Evolutionary conservation across 1,139 yeast genomes (phyloP).

Genomic region (Diutina catenulata): DNA sequence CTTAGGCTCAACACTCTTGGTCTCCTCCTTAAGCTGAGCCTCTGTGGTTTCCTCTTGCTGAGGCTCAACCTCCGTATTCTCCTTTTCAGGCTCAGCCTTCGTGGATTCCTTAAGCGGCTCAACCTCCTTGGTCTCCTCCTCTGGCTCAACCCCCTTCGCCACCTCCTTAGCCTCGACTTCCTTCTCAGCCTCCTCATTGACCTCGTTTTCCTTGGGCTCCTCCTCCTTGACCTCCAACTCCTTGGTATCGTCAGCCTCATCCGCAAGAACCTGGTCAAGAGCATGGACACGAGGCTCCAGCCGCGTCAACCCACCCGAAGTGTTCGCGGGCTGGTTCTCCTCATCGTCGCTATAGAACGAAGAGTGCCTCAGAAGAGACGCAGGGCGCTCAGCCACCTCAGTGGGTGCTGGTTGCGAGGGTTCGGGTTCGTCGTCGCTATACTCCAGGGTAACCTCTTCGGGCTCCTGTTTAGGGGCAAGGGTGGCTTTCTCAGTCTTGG

Average conservation of each 20-base stretch:
- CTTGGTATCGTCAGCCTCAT: too few relatives aligned
- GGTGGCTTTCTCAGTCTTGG: slow-evolving; percentile 1
- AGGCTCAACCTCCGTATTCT: neutral
- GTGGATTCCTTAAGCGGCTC: slow-evolving; percentile 1
- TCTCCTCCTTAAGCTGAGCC: slow-evolving; percentile 2
- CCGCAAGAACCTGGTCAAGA: too few relatives aligned
- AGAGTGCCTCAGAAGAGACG: too few relatives aligned
- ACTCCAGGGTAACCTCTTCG: slow-evolving; percentile 5
- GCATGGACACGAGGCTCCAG: too few relatives aligned
- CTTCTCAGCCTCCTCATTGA: too few relatives aligned
- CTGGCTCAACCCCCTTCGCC: slow-evolving; percentile 7
- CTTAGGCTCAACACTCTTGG: neutral
- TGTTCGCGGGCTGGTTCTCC: too few relatives aligned
- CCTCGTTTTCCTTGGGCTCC: too few relatives aligned
- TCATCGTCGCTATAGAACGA: too few relatives aligned
- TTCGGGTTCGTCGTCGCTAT: slow-evolving; percentile 4
- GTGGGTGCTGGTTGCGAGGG: too few relatives aligned
- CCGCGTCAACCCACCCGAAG: too few relatives aligned
- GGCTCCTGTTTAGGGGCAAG: slow-evolving; percentile 2
- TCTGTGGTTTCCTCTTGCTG: slow-evolving; percentile 4
- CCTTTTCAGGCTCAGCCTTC: neutral
- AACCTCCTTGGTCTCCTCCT: slow-evolving; percentile 5
- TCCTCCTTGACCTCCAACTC: too few relatives aligned
- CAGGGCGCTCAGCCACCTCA: too few relatives aligned
- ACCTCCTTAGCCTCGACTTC: neutral